Percentiles rank a stretch among this genome's conserved stretches.
phyloP scores from a whole-genome alignment of 177 flowering plant species.

The Vitis hybrid region DNA sequence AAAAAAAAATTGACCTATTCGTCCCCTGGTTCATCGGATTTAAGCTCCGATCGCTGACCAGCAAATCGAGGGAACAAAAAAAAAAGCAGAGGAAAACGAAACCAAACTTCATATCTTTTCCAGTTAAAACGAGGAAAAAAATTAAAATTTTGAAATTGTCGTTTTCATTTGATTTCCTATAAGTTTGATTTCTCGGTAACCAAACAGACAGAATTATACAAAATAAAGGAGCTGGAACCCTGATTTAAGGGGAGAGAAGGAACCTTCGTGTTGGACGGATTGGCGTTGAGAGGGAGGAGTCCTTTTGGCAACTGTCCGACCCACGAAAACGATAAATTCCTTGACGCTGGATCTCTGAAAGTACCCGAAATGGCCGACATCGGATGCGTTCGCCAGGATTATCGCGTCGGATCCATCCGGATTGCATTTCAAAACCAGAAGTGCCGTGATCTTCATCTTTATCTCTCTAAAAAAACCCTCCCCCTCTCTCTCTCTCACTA shows the following conservation, averaged over 20 bases:
- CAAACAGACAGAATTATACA: background rate
- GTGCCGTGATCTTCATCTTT: constrained; percentile 78
- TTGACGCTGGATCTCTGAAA: constrained; percentile 70
- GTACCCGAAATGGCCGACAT: constrained; percentile 71
- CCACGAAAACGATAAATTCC: constrained; percentile 74
- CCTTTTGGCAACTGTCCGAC: constrained; percentile 79
- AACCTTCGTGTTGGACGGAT: constrained; percentile 87
- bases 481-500: constrained; percentile 2
- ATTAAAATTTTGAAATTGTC: background rate
- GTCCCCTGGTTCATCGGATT: no score
- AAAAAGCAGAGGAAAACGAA: no score
- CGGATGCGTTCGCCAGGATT: constrained; percentile 62
- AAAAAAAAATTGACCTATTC: no score
- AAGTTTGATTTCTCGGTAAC: background rate
- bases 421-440: constrained; percentile 57
- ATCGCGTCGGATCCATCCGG: constrained; percentile 65
- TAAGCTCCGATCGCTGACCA: no score
- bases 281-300: constrained; percentile 74
- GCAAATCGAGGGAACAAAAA: no score
- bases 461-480: background rate
- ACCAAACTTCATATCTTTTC: no score
- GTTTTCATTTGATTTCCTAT: background rate
- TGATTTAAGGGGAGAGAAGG: background rate
- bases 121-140: no score
- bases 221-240: background rate